Conservation (phyloP, 331 rosid genomes). For the Quercus lobata region DNA sequence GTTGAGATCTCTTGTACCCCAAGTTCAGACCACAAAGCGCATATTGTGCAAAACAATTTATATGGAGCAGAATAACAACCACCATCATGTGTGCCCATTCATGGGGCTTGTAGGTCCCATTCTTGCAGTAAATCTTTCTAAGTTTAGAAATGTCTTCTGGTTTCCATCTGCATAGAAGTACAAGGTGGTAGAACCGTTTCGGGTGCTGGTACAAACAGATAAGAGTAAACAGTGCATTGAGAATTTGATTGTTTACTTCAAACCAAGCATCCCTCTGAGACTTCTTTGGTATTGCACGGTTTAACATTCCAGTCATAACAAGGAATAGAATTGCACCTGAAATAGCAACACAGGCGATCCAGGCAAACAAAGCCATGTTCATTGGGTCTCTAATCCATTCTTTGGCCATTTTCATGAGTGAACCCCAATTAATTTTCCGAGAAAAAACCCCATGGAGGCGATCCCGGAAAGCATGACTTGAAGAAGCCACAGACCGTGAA, state of each 20-base stretch:
- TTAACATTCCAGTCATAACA: slow-evolving; percentile 94
- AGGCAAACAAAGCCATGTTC: slow-evolving; percentile 83
- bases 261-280: slow-evolving; percentile 77
- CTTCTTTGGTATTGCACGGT: slow-evolving; percentile 53
- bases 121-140: slow-evolving; percentile 72
- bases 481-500: slow-evolving; percentile 54
- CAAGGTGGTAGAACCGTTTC: slow-evolving; percentile 70
- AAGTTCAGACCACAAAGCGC: slow-evolving; percentile 84
- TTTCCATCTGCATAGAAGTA: slow-evolving; percentile 75
- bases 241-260: slow-evolving; percentile 91
- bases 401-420: slow-evolving; percentile 47
- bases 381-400: slow-evolving; percentile 74
- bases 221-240: slow-evolving; percentile 87
- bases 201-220: slow-evolving; percentile 95
- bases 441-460: slow-evolving; percentile 48
- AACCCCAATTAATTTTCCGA: slow-evolving; percentile 65
- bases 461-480: slow-evolving; percentile 41
- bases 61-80: slow-evolving; percentile 71
- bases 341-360: slow-evolving; percentile 68
- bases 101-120: slow-evolving; percentile 82
- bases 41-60: slow-evolving; percentile 89
- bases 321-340: slow-evolving; percentile 90
- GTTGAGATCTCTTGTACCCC: slow-evolving; percentile 70
- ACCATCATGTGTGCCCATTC: slow-evolving; percentile 96
- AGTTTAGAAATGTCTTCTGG: slow-evolving; percentile 61